Evolutionary conservation across 306 rosid species (phyloP).

Genomic region (Malus fusca): DNA sequence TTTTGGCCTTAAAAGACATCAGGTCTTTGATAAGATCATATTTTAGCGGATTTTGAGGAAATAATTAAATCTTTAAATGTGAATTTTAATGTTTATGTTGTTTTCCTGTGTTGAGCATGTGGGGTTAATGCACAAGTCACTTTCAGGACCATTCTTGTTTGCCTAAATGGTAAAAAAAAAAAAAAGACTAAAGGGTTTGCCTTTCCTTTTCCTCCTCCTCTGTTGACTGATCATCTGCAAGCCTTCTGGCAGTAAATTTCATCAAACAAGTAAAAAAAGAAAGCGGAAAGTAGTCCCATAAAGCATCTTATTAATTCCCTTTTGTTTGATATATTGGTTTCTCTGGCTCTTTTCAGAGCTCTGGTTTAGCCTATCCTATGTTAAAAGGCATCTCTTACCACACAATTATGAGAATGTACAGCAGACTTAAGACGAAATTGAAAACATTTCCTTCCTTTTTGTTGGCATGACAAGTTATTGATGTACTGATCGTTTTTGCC

Average conservation of each 20-base stretch:
- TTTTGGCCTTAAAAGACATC: background rate
- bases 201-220: conserved; percentile 32
- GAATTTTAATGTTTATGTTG: conserved; percentile 16
- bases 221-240: conserved; percentile 20
- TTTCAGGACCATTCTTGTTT: conserved; percentile 27
- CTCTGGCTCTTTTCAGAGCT: conserved; percentile 4
- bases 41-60: conserved; percentile 25
- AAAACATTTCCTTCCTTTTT: background rate
- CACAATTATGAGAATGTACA: background rate
- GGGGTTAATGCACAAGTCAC: conserved; percentile 29
- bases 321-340: conserved; percentile 6
- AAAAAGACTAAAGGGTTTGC: conserved; percentile 8
- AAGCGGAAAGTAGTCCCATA: conserved; percentile 10
- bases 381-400: background rate
- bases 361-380: background rate
- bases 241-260: conserved; percentile 24
- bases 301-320: conserved; percentile 14
- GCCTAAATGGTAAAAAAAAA: conserved; percentile 10
- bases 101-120: conserved; percentile 18
- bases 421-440: background rate
- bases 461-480: background rate
- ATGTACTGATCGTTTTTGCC: background rate
- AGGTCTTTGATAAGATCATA: background rate
- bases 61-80: conserved; percentile 3
- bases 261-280: conserved; percentile 17